Percentiles rank a stretch among this genome's conserved stretches.
Conservation (phyloP, 1,284 basidiomycete genomes). For the Mycosarcoma maydis region DNA sequence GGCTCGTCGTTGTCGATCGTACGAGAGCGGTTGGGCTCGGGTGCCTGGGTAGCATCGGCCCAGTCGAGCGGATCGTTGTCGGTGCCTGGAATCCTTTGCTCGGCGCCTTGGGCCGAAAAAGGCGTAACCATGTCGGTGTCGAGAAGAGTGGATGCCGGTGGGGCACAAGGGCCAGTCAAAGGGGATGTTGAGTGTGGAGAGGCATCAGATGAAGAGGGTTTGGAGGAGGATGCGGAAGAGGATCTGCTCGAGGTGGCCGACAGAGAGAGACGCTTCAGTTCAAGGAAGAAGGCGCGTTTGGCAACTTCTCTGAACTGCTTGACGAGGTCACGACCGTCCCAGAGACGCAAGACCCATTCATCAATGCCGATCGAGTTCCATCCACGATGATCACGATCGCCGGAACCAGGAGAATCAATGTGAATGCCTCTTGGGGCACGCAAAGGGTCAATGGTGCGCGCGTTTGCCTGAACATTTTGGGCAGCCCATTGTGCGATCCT, state of each 20-base stretch:
- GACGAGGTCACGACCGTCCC: constrained; percentile 49
- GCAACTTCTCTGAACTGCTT: constrained; percentile 43
- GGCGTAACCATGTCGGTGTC: constrained; percentile 39
- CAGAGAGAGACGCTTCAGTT: constrained; percentile 42
- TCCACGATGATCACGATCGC: constrained; percentile 32
- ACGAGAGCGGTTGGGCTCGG: constrained; percentile 22
- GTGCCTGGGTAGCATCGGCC: constrained; percentile 24
- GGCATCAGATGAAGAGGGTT: constrained; percentile 10
- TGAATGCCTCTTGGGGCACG: constrained; percentile 45
- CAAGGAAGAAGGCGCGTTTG: constrained; percentile 44
- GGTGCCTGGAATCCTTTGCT: constrained; percentile 32
- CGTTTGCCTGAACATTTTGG: constrained; percentile 46
- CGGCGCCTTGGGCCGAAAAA: constrained; percentile 19
- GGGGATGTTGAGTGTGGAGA: constrained; percentile 18
- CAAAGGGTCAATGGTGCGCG: constrained; percentile 38
- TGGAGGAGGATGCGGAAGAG: constrained; percentile 19
- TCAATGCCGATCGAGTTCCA: constrained; percentile 52
- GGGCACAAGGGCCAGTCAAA: neutral
- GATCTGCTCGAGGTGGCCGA: constrained; percentile 11
- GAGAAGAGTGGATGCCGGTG: constrained; percentile 11
- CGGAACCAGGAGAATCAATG: constrained; percentile 45
- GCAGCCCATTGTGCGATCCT: constrained; percentile 47
- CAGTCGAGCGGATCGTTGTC: constrained; percentile 46
- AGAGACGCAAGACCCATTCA: constrained; percentile 51
- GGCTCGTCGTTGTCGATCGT: constrained; percentile 34